Evolutionary conservation across 2,329 filamentous ascomycete species (phyloP), one percentile per base, ranked within the genome.

Genomic region (Clarireedia hainanense): DNA sequence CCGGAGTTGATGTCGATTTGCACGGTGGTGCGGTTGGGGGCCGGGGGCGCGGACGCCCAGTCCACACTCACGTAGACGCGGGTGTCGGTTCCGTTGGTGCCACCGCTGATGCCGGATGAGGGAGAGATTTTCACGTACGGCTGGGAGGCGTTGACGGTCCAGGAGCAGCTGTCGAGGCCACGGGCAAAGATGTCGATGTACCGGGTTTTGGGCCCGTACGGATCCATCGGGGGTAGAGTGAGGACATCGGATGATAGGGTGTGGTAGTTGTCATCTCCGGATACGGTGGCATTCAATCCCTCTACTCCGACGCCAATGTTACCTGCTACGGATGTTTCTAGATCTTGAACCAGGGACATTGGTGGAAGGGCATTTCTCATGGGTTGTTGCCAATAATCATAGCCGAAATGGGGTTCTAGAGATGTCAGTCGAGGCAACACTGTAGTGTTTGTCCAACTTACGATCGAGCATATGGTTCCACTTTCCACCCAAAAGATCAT

Each of bases 361-460:
- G 80, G 76, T 0, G 85, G 84, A 1, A 86, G 76, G 0, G 78
- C 78, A 65, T 89, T 86, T 36, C 84, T 75, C 85, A 88, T 88
- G 1, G 86, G 84, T 66, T 88, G 85, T 69, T 89, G 85, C 84
- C 76, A 76, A 48, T 73, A 52, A 23, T 60, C 72, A 47, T 78
- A 81, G 20, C 78, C 77, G 7, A 81, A 68, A 61, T 81, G 79
- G 0, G 77, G 79, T 72, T 80, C 65, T 67, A 45, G 3, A 34
- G 5, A 14, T 14, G 30, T 34, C 10, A 34, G 30, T 9, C 1
- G 5, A 34, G 10, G 30, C 30, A 34, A 14, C 30, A 14, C 30
- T 14, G 10, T 4, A 34, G 10, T 12, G 10, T 34, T 34, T 34
- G 30, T 34, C 12, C 45, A 17, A 64, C 70, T 66, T 61, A 74